Percentiles rank a stretch among this genome's conserved stretches.
These are phyloP conservation scores for Globisporangium acanthophoron DNA, from an alignment of 352 stramenopile genomes.

Conservation along the genomic window DNA sequence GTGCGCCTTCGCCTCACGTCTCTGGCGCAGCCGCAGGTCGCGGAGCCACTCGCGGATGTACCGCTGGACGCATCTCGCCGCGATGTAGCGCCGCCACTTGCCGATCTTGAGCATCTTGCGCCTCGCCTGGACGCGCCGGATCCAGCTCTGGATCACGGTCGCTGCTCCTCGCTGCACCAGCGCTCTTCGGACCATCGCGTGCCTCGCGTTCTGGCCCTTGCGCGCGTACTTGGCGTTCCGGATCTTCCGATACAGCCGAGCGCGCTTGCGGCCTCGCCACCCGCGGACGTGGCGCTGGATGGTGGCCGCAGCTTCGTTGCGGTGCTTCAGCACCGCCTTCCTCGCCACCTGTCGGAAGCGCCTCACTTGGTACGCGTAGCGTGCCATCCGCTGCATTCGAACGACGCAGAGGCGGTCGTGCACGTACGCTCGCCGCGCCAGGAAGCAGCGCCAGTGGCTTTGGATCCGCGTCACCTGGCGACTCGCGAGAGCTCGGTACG, in stretches of 20 bases:
- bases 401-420: slow-evolving; percentile 26
- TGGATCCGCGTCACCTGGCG: slow-evolving; percentile 29
- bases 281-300: slow-evolving; percentile 53
- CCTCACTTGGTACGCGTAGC: slow-evolving; percentile 29
- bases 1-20: slow-evolving; percentile 29
- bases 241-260: slow-evolving; percentile 62
- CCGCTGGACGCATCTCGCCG: slow-evolving; percentile 39
- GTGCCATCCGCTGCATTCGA: slow-evolving; percentile 29
- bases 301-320: slow-evolving; percentile 17
- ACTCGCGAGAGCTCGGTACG: slow-evolving; percentile 24
- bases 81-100: slow-evolving; percentile 36
- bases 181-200: slow-evolving; percentile 40
- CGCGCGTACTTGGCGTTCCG: slow-evolving; percentile 36
- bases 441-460: slow-evolving; percentile 30
- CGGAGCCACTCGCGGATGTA: slow-evolving; percentile 51
- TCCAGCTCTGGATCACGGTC: slow-evolving; percentile 43
- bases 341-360: slow-evolving; percentile 21
- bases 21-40: slow-evolving; percentile 22
- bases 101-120: slow-evolving; percentile 36
- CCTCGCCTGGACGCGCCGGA: slow-evolving; percentile 32
- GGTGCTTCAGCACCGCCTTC: slow-evolving; percentile 22
- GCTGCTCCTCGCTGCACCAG: slow-evolving; percentile 42
- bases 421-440: slow-evolving; percentile 18
- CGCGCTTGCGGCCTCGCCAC: slow-evolving; percentile 40
- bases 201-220: slow-evolving; percentile 46